Evolutionary conservation across 2,329 filamentous ascomycete species (phyloP).

Genomic region (Lithohypha guttulata): DNA sequence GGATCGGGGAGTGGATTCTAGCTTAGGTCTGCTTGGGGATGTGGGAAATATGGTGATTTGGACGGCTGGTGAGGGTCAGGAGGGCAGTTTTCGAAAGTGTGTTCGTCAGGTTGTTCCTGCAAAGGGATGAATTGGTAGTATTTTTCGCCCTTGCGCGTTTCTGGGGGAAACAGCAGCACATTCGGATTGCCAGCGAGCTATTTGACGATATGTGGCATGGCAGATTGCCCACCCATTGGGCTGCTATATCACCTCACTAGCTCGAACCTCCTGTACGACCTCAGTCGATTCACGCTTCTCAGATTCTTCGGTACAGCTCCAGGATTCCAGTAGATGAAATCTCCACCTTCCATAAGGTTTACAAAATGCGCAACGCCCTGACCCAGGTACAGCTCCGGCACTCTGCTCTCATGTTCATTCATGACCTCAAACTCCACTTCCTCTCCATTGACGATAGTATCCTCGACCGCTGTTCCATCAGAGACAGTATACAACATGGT

Average conservation of each 20-base stretch:
- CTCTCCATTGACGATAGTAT: background rate
- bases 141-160: too few species aligned
- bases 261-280: constrained; percentile 3
- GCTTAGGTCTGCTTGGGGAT: background rate
- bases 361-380: background rate
- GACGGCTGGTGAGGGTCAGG: background rate
- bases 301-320: constrained; percentile 5
- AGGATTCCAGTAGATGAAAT: constrained; percentile 5
- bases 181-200: too few species aligned
- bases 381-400: background rate
- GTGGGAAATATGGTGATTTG: background rate
- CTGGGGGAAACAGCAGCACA: too few species aligned
- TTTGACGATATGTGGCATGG: too few species aligned
- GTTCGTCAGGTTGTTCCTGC: too few species aligned
- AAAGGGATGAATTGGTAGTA: too few species aligned
- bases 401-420: constrained; percentile 5
- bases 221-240: too few species aligned
- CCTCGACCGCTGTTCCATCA: background rate
- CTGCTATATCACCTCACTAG: constrained; percentile 9
- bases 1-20: too few species aligned
- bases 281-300: constrained; percentile 1
- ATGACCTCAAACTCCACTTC: constrained; percentile 7
- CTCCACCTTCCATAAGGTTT: constrained; percentile 1
- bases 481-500: constrained; percentile 5
- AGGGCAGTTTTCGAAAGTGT: too few species aligned